Percentiles rank a stretch among this genome's conserved stretches.
Conservation (phyloP, 176 grass and related monocot genomes). For the Calamus simplicifolius region DNA sequence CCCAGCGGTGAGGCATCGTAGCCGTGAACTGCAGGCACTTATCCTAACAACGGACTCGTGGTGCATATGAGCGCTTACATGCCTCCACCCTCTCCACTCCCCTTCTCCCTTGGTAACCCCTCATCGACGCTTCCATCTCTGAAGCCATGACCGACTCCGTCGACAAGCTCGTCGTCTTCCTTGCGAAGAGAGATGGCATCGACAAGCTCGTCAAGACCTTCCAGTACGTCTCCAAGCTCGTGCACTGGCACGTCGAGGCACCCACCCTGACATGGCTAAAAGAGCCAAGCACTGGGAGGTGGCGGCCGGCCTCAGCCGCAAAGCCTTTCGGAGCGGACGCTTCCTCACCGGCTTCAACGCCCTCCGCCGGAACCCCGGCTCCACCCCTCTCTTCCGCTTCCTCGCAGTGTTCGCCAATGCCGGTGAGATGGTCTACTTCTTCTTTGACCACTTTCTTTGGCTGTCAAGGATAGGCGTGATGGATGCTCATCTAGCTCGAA, state of each 20-base stretch:
- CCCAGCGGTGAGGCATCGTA: too few relatives aligned
- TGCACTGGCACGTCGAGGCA: constrained; percentile 56
- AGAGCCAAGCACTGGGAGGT: constrained; percentile 96
- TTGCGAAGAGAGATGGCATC: constrained; percentile 91
- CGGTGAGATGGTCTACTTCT: constrained; percentile 99
- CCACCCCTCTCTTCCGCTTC: constrained; percentile 33
- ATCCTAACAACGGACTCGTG: too few relatives aligned
- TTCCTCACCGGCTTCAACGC: constrained; percentile 76
- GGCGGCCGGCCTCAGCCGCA: constrained; percentile 79
- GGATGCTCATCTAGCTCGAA: constrained; percentile 41
- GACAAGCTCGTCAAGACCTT: constrained; percentile 99
- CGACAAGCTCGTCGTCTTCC: constrained; percentile 97
- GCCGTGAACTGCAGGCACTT: too few relatives aligned
- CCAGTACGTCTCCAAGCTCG: constrained; percentile 97
- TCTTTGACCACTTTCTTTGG: constrained; percentile 98
- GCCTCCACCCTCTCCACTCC: too few relatives aligned
- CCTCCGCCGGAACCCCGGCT: constrained; percentile 40
- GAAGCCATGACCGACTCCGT: constrained; percentile 43
- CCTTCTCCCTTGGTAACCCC: background rate
- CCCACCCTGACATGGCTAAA: constrained; percentile 36
- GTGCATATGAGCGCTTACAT: too few relatives aligned
- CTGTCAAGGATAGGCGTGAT: constrained; percentile 53
- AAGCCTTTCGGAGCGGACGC: constrained; percentile 78
- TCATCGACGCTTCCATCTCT: background rate
- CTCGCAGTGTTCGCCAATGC: constrained; percentile 84